Percentiles rank a stretch among this genome's conserved stretches.
These are phyloP conservation scores for Phialocephala sp. DNA, from an alignment of 2,329 filamentous ascomycete species.

Conservation along the genomic window DNA sequence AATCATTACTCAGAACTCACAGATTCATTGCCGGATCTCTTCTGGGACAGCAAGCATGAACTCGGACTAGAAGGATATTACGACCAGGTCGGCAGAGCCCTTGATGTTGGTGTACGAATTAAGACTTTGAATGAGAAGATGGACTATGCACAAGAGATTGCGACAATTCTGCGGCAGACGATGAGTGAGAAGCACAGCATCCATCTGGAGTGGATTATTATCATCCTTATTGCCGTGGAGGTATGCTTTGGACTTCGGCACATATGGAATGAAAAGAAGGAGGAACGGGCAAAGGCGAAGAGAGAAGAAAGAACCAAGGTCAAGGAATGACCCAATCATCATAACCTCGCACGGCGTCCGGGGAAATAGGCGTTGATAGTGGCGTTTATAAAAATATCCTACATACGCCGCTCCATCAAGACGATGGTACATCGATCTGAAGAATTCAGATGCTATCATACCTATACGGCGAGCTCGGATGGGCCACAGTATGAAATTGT, in stretches of 20 bases:
- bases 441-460: neutral
- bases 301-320: slow-evolving; percentile 10
- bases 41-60: slow-evolving; percentile 92
- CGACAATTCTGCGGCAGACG: slow-evolving; percentile 84
- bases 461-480: neutral
- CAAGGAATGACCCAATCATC: neutral
- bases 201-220: slow-evolving; percentile 93
- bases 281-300: slow-evolving; percentile 20
- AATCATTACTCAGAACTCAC: slow-evolving; percentile 98
- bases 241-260: slow-evolving; percentile 84
- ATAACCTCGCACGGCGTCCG: slow-evolving; percentile 10
- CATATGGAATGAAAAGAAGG: slow-evolving; percentile 41
- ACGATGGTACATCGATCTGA: slow-evolving; percentile 3
- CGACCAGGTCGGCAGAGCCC: slow-evolving; percentile 85
- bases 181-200: slow-evolving; percentile 90
- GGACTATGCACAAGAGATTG: slow-evolving; percentile 96
- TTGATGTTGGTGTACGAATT: slow-evolving; percentile 92
- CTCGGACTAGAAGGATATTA: slow-evolving; percentile 93
- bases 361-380: slow-evolving; percentile 13
- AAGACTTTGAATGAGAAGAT: slow-evolving; percentile 94
- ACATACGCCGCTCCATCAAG: slow-evolving; percentile 24
- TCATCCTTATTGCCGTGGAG: slow-evolving; percentile 89
- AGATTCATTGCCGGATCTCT: slow-evolving; percentile 91
- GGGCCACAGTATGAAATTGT: neutral
- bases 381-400: slow-evolving; percentile 16